phyloP scores from a whole-genome alignment of 805 yeast genomes.

The Candida wancherniae region DNA sequence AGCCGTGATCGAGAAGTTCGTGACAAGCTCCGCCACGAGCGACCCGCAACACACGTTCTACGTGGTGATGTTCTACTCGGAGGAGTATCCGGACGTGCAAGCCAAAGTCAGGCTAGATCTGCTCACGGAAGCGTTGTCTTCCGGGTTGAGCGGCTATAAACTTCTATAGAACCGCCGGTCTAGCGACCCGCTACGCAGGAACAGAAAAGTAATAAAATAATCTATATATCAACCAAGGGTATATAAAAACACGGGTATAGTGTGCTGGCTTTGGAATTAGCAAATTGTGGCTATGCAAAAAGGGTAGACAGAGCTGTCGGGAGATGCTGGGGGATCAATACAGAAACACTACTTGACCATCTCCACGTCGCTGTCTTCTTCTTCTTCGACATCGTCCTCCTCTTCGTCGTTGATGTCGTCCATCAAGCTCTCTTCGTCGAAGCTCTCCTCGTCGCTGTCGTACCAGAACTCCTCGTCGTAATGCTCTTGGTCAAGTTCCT shows the following conservation, averaged over 20 bases:
- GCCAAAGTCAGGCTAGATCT: conserved; percentile 36
- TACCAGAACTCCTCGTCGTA: conserved; percentile 85
- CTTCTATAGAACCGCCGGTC: not conserved
- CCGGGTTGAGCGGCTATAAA: conserved; percentile 33
- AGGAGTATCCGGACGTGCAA: conserved; percentile 23
- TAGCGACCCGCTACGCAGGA: not conserved
- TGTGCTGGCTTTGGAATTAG: too few relatives aligned
- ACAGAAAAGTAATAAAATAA: too few relatives aligned
- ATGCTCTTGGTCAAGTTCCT: conserved; percentile 47
- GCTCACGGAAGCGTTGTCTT: conserved; percentile 23
- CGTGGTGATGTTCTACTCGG: conserved; percentile 25
- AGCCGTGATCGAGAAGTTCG: conserved; percentile 24
- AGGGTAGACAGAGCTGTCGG: too few relatives aligned
- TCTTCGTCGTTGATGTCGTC: conserved; percentile 45
- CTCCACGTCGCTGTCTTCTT: conserved; percentile 18
- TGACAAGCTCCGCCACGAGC: conserved; percentile 9
- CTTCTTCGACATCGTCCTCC: conserved; percentile 58
- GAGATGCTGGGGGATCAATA: too few relatives aligned
- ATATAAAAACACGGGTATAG: too few relatives aligned
- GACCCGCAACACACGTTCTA: conserved; percentile 5
- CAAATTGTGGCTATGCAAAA: too few relatives aligned
- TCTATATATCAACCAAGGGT: too few relatives aligned
- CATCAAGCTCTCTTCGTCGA: conserved; percentile 45
- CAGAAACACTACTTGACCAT: conserved; percentile 16
- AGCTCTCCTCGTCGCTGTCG: conserved; percentile 49